Base-by-base conservation (phyloP, 2,329 filamentous ascomycete species). In the Clonostachys rosea region DNA sequence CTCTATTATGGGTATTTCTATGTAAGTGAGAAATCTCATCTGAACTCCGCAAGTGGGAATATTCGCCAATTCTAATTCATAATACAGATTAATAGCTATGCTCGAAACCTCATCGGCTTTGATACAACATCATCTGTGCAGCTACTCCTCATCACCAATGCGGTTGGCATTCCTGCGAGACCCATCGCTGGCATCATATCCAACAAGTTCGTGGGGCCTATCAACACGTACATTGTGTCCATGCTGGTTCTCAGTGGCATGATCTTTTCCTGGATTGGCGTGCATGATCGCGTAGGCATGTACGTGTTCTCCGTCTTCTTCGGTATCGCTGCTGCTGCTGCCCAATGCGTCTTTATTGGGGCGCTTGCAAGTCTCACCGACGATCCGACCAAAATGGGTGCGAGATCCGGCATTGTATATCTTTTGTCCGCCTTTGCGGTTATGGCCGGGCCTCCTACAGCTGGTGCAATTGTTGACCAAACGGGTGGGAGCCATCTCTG, bases 121-220 rank as follows among this genome's bases (percentile, higher is more conserved):
- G 66, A 70, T n/a, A 72, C 76, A 35, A 63, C 65, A 6, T 68
- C 76, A 6, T 75, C 76, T 3, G 71, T 82, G 49, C 71, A 71
- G 20, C 63, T 84, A 3, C 67, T 85, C 2, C 65, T 86, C 41
- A 71, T 83, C 17, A 70, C 75, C 13, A 83, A 84, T 50, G 78
- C 70, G 8, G 64, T 81, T 13, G 79, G 80, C 2, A 68, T 84
- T 5, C 58, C 77, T 1, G 70, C 73, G 14, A 78, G 81, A 1
- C 61, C 80, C 2, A 52, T 81, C 2, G 72, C 75, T 0, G 75
- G 74, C 13, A 71, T 71, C 50, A 54, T 84, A 6, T 79, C 79
- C 0, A 78, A 84, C 57, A 65, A 52, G 49, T 54, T 63, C 45
- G 61, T 77, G 4, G 81, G 82, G 1, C 70, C 76, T 0, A 64